Evolutionary conservation across 2,329 filamentous ascomycete genomes (phyloP).

Genomic region (Clarireedia monteithiana): DNA sequence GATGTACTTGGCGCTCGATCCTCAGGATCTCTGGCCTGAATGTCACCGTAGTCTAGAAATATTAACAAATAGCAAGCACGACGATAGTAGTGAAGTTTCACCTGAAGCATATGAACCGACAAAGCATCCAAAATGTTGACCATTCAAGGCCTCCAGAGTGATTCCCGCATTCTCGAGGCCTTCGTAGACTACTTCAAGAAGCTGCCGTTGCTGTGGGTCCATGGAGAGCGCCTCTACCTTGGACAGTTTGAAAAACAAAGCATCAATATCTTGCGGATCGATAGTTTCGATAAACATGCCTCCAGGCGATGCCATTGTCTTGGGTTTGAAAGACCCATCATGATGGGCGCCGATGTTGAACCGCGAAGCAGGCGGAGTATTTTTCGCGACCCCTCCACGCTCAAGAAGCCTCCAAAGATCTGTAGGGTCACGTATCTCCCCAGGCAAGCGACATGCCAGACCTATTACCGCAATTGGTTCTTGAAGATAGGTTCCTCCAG

Average conservation of each 20-base stretch:
- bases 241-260: conserved; percentile 34
- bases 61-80: conserved; percentile 13
- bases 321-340: conserved; percentile 57
- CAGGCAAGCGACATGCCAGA: conserved; percentile 33
- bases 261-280: conserved; percentile 32
- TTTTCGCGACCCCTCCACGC: conserved; percentile 65
- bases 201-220: conserved; percentile 30
- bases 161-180: conserved; percentile 36
- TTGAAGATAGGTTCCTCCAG: conserved; percentile 5
- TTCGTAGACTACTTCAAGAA: conserved; percentile 57
- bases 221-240: conserved; percentile 30
- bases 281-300: conserved; percentile 43
- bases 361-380: conserved; percentile 49
- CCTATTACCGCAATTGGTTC: conserved; percentile 35
- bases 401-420: conserved; percentile 40
- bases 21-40: conserved; percentile 15
- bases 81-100: conserved; percentile 28
- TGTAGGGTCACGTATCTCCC: conserved; percentile 25
- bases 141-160: conserved; percentile 9
- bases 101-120: conserved; percentile 13
- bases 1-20: conserved; percentile 5
- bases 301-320: conserved; percentile 66
- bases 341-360: conserved; percentile 64
- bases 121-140: conserved; percentile 9
- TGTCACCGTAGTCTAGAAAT: conserved; percentile 11